Base-by-base conservation (phyloP, 345 rosid species). In the Eucalyptus pauciflora region DNA sequence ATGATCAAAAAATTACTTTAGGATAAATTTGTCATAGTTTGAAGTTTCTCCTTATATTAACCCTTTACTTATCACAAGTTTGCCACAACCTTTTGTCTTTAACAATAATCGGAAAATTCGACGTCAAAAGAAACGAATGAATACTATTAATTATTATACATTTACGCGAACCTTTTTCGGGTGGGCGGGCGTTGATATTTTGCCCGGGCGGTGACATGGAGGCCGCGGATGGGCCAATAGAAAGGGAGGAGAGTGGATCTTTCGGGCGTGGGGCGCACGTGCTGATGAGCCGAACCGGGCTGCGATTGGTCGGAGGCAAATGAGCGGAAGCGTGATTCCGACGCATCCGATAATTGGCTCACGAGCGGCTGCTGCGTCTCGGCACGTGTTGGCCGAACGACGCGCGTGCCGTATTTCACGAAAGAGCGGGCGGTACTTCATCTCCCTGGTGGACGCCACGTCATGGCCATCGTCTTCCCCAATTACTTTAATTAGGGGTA, bases 11-110 rank as follows among this genome's bases (percentile, higher is more conserved):
- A 52, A 52, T 52, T 52, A 52, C 0, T 18, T 18, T 7, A 52
- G 0, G 0, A 52, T 52, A 52, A 52, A 7, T 52, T 52, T 52
- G 3, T 52, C 2, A 52, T 1, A 18, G 0, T 52, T 52, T 52
- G 1, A 52, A 52, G 3, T 52, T 52, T 52, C 3, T 52, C 20
- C 0, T 17, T 0, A 52, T 52, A 52, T 52, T 52, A 52, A 52
- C 4, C 0, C 3, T 20, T 52, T 52, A 52, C 4, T 52, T 20
- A 8, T 52, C 3, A 5, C 10, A 52, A 52, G 58, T 52, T 52
- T 52, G 10, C 58, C 58, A 8, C 5, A 18, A 52, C 4, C 58
- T 52, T 4, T 52, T 52, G 4, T 52, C 58, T 20, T 52, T 20
- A 22, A 37, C 22, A 37, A 76, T 10, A 16, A 31, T 31, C 5